Evolutionary conservation across 2,329 filamentous ascomycete genomes (phyloP).

Genomic region (Incumbomyces lentus): DNA sequence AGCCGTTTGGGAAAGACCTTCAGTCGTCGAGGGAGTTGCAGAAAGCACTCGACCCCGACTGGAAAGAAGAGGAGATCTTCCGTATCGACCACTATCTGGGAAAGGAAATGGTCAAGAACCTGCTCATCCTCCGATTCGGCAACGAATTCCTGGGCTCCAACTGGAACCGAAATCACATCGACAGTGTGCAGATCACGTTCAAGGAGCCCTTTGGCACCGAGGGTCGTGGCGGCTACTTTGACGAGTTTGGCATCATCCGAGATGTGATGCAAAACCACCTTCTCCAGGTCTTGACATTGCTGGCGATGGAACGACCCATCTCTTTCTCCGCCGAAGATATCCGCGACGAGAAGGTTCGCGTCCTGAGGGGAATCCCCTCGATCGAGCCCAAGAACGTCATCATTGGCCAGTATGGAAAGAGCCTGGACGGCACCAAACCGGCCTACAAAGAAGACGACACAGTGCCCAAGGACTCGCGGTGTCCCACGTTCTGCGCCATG

Average conservation of each 20-base stretch:
- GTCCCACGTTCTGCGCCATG: slow-evolving; percentile 95
- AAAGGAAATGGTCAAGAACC: slow-evolving; percentile 99
- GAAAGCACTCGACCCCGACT: slow-evolving; percentile 89
- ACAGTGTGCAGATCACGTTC: slow-evolving; percentile 98
- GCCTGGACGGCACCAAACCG: slow-evolving; percentile 89
- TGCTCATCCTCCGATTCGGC: slow-evolving; percentile 91
- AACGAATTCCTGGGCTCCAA: slow-evolving; percentile 98
- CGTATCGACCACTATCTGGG: slow-evolving; percentile 98
- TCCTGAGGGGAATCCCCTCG: slow-evolving; percentile 80
- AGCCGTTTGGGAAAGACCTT: slow-evolving; percentile 97
- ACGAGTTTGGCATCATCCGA: slow-evolving; percentile 97
- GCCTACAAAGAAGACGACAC: slow-evolving; percentile 98
- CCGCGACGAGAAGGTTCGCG: slow-evolving; percentile 93
- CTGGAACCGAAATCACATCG: slow-evolving; percentile 98
- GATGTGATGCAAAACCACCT: slow-evolving; percentile 99
- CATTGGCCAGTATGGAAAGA: slow-evolving; percentile 96
- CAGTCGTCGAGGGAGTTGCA: slow-evolving; percentile 89
- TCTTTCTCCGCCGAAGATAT: slow-evolving; percentile 98
- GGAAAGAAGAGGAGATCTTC: slow-evolving; percentile 98
- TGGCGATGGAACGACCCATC: slow-evolving; percentile 96
- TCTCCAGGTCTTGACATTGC: slow-evolving; percentile 86
- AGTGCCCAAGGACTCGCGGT: slow-evolving; percentile 91
- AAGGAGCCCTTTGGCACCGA: slow-evolving; percentile 99
- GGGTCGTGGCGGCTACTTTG: slow-evolving; percentile 95
- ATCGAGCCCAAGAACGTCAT: slow-evolving; percentile 99